phyloP scores from a whole-genome alignment of 2,329 filamentous ascomycete genomes.

The Stachybotrys chlorohalonatus region DNA sequence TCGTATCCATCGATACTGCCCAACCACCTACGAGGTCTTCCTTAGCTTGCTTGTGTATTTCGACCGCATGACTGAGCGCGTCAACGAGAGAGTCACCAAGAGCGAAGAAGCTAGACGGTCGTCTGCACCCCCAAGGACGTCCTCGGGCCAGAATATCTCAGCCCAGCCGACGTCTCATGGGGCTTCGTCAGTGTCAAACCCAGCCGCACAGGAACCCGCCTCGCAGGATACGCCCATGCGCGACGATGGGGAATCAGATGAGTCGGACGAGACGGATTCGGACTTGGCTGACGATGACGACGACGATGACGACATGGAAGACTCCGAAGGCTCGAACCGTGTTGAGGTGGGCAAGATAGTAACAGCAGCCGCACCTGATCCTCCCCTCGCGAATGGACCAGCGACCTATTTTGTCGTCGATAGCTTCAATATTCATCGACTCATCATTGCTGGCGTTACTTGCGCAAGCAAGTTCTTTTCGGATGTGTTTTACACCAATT shows the following conservation, averaged over 20 bases:
- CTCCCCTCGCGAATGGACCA: slow-evolving; percentile 13
- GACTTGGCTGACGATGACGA: slow-evolving; percentile 41
- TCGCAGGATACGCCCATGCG: slow-evolving; percentile 19
- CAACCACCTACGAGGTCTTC: slow-evolving; percentile 97
- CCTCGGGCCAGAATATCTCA: slow-evolving; percentile 3
- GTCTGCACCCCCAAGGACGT: slow-evolving; percentile 11
- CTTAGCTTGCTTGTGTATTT: slow-evolving; percentile 93
- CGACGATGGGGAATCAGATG: slow-evolving; percentile 12
- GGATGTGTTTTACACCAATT: slow-evolving; percentile 98
- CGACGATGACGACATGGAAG: slow-evolving; percentile 21
- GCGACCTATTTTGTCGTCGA: slow-evolving; percentile 81
- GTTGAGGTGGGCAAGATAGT: slow-evolving; percentile 5
- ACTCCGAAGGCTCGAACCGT: slow-evolving; percentile 13
- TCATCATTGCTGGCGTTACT: slow-evolving; percentile 94
- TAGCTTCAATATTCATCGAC: slow-evolving; percentile 95
- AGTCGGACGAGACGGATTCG: slow-evolving; percentile 37
- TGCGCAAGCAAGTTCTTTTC: slow-evolving; percentile 99
- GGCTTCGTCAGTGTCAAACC: slow-evolving; percentile 1
- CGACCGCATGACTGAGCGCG: slow-evolving; percentile 94
- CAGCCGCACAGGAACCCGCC: background rate
- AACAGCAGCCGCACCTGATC: slow-evolving; percentile 12
- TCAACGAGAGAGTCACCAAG: slow-evolving; percentile 72
- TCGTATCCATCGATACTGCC: slow-evolving; percentile 97
- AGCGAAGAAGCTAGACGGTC: slow-evolving; percentile 44
- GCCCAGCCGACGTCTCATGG: background rate